Evolutionary conservation across 139 green algal species (phyloP).

Genomic region (Coelastrella sp.): DNA sequence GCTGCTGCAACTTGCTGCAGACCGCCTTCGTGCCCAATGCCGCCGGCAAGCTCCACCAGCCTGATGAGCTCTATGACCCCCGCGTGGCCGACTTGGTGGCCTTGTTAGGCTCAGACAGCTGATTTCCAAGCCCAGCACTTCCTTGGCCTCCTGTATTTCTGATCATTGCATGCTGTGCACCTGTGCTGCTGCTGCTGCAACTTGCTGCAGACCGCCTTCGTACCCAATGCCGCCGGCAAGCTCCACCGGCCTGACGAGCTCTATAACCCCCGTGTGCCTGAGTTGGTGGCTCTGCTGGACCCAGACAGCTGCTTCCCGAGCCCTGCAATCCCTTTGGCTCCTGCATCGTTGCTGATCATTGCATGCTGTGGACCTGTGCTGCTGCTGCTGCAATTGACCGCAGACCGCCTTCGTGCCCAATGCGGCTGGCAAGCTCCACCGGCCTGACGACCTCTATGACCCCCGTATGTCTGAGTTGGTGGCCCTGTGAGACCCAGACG

Average conservation of each 20-base stretch:
- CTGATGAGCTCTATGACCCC: constrained; percentile 78
- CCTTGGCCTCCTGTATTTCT: too few relatives aligned
- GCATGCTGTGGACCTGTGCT: too few relatives aligned
- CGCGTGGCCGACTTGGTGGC: constrained; percentile 70
- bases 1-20: too few relatives aligned
- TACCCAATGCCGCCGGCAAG: constrained; percentile 60
- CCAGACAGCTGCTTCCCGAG: constrained; percentile 67
- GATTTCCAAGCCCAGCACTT: too few relatives aligned
- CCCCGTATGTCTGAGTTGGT: constrained; percentile 73
- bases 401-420: constrained; percentile 69
- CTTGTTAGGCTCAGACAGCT: constrained; percentile 67
- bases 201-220: constrained; percentile 59
- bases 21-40: constrained; percentile 68
- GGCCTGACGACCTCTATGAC: constrained; percentile 76
- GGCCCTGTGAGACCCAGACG: constrained; percentile 68
- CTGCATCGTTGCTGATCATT: too few relatives aligned
- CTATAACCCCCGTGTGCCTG: constrained; percentile 78
- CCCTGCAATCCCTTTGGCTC: too few relatives aligned
- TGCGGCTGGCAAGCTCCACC: constrained; percentile 52
- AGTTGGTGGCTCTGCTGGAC: constrained; percentile 79
- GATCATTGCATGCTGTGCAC: too few relatives aligned
- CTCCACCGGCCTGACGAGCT: constrained; percentile 60
- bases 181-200: too few relatives aligned
- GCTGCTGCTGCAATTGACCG: too few relatives aligned
- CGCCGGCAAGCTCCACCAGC: constrained; percentile 54